A percentile compares a stretch with the other conserved stretches of the same genome.
Conservation (phyloP, 192 early-diverging fungal genomes). For the Chytriomyces sp. region DNA sequence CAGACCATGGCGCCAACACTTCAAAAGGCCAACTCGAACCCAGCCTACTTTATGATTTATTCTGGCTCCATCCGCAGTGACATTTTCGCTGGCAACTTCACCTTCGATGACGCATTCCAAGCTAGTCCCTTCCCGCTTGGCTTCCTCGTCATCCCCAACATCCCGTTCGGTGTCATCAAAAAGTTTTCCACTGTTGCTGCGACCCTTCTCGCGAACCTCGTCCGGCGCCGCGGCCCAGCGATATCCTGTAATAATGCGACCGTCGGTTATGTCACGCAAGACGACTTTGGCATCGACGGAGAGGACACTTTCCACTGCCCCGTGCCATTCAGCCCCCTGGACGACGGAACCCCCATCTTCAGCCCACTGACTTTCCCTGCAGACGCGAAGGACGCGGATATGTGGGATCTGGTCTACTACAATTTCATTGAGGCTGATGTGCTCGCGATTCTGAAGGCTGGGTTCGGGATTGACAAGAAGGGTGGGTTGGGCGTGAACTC, state of each 20-base stretch:
- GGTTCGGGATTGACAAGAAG: no score
- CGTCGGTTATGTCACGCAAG: slow-evolving; percentile 53
- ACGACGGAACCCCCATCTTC: slow-evolving; percentile 34
- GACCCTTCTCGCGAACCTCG: slow-evolving; percentile 8
- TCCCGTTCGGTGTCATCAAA: slow-evolving; percentile 45
- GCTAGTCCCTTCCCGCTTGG: slow-evolving; percentile 48
- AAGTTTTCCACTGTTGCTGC: slow-evolving; percentile 36
- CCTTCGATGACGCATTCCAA: slow-evolving; percentile 48
- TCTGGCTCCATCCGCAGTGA: slow-evolving; percentile 49
- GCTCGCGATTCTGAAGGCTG: not conserved
- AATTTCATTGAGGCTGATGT: slow-evolving; percentile 48
- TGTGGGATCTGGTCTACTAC: slow-evolving; percentile 35
- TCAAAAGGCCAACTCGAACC: slow-evolving; percentile 39
- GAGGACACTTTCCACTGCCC: slow-evolving; percentile 52
- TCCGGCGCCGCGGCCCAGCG: not conserved
- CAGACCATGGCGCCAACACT: slow-evolving; percentile 34
- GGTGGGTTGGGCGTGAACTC: not conserved
- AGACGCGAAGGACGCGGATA: not conserved
- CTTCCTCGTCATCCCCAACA: slow-evolving; percentile 39
- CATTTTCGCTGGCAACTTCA: slow-evolving; percentile 52
- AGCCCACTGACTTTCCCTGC: slow-evolving; percentile 30
- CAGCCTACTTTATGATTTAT: slow-evolving; percentile 46
- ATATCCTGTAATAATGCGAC: slow-evolving; percentile 34
- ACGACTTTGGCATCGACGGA: slow-evolving; percentile 48
- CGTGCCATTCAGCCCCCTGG: no score